Conservation (phyloP, 2,329 filamentous ascomycete genomes). For the Aspergillus sp. region DNA sequence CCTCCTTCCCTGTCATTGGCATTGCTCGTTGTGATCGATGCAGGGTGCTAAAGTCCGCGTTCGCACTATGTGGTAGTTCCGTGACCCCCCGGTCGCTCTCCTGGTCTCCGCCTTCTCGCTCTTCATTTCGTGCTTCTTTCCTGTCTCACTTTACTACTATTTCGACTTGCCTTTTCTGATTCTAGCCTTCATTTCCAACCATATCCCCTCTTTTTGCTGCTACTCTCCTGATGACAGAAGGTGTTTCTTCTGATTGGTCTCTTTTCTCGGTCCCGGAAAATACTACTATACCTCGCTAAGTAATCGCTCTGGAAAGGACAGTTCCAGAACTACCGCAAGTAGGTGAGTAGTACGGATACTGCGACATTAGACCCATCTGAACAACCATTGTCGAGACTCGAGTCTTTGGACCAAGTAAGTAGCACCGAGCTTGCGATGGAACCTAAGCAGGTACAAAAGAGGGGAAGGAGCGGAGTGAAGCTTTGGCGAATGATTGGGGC, state of each 20-base stretch:
- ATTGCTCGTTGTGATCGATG: conserved; percentile 26
- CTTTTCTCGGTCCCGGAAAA: background rate
- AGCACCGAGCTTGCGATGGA: background rate
- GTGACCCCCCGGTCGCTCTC: conserved; percentile 20
- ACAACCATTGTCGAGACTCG: background rate
- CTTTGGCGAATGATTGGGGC: conserved; percentile 12
- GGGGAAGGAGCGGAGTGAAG: conserved; percentile 15
- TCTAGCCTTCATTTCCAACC: background rate
- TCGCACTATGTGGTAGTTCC: conserved; percentile 16
- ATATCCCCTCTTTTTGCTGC: background rate
- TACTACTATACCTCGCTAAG: background rate
- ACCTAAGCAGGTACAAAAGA: conserved; percentile 2
- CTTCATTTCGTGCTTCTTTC: background rate
- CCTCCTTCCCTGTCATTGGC: conserved; percentile 16
- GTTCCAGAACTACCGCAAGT: conserved; percentile 7
- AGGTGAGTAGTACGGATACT: background rate
- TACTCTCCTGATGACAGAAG: background rate
- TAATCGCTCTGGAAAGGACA: background rate
- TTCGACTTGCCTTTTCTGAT: background rate
- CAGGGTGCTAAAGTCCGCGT: conserved; percentile 27
- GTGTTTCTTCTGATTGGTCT: background rate
- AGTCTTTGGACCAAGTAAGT: background rate
- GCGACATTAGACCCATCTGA: background rate
- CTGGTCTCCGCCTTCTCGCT: conserved; percentile 14
- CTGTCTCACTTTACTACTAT: background rate